Base-by-base conservation (phyloP, 768 basidiomycete genomes). In the Leccinum aurantiacum region DNA sequence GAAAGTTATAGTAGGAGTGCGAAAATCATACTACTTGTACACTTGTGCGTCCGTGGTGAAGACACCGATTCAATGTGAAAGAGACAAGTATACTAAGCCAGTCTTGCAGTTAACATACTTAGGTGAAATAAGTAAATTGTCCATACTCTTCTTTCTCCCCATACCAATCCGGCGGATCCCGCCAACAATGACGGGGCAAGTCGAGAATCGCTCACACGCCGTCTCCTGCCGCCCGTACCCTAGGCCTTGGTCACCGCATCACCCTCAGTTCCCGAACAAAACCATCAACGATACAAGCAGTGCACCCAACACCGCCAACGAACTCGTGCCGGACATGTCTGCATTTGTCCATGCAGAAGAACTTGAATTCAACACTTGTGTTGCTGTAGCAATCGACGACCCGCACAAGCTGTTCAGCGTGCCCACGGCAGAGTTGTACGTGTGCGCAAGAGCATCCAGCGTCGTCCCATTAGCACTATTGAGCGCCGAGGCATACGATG, bases 331-430 rank as follows among this genome's bases (percentile, higher is more conserved):
- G 7, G 67, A 58, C 29, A 60, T 50, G 4, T 44, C 41, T 13
- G 52, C 61, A 17, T 52, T 66, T 41, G 37, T 17, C 54, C 55
- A 54, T 19, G 65, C 64, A 2, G 60, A 62, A 3, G 65, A 63
- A 6, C 22, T 55, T 9, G 65, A 63, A 6, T n/a, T 52, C 10
- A 72, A 54, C 5, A 63, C 54, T 6, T 60, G 64, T 24, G 60
- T 58, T 3, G 25, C 35, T 50, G 60, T 55, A 14, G 80, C 83
- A 58, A 80, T 88, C n/a, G 71, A 69, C 13, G 73, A 52, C 13
- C 88, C 88, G 62, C 88, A 90, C 56, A 74, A 74, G 6, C 66
- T 65, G 44, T 80, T 77, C 54, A 84, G 77, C 56, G 78, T 60
- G 38, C 72, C 72, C 13, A 80, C 83, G 1, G 84, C 86, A 4